A percentile compares a stretch with the other conserved stretches of the same genome.
Evolutionary conservation across 805 yeast species (phyloP).

Genomic region (Ogataea siamensis): DNA sequence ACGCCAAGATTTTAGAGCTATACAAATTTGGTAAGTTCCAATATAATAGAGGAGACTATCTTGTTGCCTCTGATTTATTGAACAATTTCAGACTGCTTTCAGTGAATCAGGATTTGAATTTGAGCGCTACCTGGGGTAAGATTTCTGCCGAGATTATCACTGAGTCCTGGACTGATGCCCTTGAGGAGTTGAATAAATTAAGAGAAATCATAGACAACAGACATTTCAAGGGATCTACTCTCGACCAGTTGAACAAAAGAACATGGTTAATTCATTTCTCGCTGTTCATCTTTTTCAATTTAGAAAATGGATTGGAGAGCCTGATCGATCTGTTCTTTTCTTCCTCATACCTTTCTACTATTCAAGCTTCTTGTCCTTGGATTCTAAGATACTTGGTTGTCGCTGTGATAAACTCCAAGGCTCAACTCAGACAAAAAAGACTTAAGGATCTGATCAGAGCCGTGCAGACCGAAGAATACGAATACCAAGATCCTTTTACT

Average conservation of each 20-base stretch:
- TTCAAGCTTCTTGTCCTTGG: conserved; percentile 75
- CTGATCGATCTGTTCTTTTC: conserved; percentile 57
- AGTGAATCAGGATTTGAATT: conserved; percentile 46
- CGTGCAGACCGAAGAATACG: conserved; percentile 60
- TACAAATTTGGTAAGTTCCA: conserved; percentile 62
- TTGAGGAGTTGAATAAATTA: conserved; percentile 51
- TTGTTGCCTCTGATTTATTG: conserved; percentile 55
- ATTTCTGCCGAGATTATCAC: conserved; percentile 59
- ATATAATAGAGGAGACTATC: conserved; percentile 62
- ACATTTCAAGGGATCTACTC: conserved; percentile 47
- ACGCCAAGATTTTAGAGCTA: conserved; percentile 47
- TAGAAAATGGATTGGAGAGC: conserved; percentile 49
- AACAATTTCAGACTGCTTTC: conserved; percentile 57
- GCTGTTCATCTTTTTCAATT: conserved; percentile 58
- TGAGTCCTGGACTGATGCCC: conserved; percentile 50
- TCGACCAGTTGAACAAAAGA: conserved; percentile 59
- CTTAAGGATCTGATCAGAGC: conserved; percentile 57
- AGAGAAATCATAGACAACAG: conserved; percentile 60
- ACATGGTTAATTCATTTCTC: conserved; percentile 73
- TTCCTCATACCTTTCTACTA: conserved; percentile 59
- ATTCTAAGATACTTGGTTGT: conserved; percentile 61
- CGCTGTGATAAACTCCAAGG: conserved; percentile 46
- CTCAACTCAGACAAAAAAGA: conserved; percentile 45
- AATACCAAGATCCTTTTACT: conserved; percentile 64
- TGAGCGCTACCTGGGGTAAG: conserved; percentile 67